These are phyloP conservation scores for Nadsonia fulvescens DNA, from an alignment of 805 yeast species.

Conservation along the genomic window DNA sequence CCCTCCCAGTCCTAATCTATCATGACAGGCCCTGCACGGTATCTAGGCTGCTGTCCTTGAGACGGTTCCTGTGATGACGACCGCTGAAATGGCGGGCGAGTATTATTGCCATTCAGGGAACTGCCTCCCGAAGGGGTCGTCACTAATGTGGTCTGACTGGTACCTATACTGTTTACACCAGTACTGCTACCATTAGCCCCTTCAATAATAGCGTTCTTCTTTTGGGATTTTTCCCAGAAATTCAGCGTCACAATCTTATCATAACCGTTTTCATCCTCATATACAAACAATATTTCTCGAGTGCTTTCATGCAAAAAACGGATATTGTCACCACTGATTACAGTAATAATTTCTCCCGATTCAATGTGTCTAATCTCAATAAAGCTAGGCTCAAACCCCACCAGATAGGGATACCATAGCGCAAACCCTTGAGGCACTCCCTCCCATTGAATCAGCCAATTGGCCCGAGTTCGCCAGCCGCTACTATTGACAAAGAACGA, in stretches of 20 bases:
- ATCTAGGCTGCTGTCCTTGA: too few species aligned
- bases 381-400: constrained; percentile 79
- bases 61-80: too few species aligned
- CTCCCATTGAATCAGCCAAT: constrained; percentile 93
- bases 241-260: constrained; percentile 87
- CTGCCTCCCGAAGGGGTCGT: too few species aligned
- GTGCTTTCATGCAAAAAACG: constrained; percentile 76
- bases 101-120: too few species aligned
- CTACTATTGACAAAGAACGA: constrained; percentile 87
- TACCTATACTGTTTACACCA: too few species aligned
- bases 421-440: constrained; percentile 88
- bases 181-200: too few species aligned
- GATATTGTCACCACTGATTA: constrained; percentile 85
- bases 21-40: too few species aligned
- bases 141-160: constrained; percentile 1
- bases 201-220: background rate
- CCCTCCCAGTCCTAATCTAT: too few species aligned
- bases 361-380: constrained; percentile 88
- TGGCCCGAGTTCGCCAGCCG: constrained; percentile 92
- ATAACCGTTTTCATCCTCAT: constrained; percentile 76
- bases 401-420: constrained; percentile 78
- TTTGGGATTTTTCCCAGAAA: constrained; percentile 40
- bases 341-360: constrained; percentile 66
- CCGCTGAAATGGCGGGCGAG: too few species aligned
- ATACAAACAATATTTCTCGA: constrained; percentile 83